phyloP scores from a whole-genome alignment of 2,329 filamentous ascomycete genomes.

The Neonectria punicea region DNA sequence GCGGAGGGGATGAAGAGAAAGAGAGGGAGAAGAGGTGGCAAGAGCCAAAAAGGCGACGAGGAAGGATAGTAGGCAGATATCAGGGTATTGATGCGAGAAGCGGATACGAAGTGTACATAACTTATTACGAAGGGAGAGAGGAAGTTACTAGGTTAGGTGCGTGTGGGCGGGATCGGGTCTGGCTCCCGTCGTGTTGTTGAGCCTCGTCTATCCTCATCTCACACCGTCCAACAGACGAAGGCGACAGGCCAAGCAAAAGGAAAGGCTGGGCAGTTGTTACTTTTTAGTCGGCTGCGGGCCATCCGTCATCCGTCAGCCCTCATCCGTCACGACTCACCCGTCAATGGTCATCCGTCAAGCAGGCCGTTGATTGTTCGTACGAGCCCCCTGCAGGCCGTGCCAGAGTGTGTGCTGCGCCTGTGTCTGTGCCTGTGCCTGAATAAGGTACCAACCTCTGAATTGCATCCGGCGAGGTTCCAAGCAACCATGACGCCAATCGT shows the following conservation, averaged over 20 bases:
- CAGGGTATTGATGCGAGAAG: background rate
- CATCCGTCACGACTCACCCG: background rate
- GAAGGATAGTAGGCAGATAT: background rate
- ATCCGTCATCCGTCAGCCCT: constrained; percentile 6
- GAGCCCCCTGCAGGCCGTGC: background rate
- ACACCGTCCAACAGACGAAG: constrained; percentile 11
- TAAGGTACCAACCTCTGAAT: background rate
- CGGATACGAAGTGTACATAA: background rate
- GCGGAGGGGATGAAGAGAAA: background rate
- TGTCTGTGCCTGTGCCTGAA: constrained; percentile 12
- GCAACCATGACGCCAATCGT: background rate
- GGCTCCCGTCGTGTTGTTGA: constrained; percentile 28
- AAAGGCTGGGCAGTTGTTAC: constrained; percentile 16
- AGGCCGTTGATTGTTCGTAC: constrained; percentile 20
- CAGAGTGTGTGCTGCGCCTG: constrained; percentile 4
- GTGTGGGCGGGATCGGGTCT: constrained; percentile 27
- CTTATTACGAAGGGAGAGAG: background rate
- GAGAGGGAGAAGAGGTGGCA: background rate
- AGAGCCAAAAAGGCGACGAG: background rate
- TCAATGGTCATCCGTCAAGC: background rate
- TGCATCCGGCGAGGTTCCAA: background rate
- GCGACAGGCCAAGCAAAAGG: constrained; percentile 12
- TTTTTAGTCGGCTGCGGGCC: constrained; percentile 3
- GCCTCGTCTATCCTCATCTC: constrained; percentile 23
- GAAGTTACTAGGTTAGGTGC: background rate